A percentile compares a stretch with the other conserved stretches of the same genome.
These are phyloP conservation scores for Immersiporthe knoxdaviesiana DNA, from an alignment of 2,329 filamentous ascomycete genomes.

Conservation along the genomic window DNA sequence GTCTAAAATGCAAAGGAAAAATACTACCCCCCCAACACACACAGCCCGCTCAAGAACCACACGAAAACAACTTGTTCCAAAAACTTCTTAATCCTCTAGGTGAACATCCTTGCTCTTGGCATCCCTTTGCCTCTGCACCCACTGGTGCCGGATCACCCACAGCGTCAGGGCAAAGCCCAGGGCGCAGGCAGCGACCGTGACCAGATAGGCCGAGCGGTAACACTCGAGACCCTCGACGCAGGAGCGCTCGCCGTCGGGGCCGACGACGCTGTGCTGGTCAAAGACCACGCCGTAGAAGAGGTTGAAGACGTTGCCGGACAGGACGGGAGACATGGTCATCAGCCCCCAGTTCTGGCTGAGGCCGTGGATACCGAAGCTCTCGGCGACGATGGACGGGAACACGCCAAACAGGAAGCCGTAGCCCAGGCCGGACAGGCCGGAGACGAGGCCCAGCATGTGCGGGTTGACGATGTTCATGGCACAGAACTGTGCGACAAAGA, in stretches of 20 bases:
- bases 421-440: constrained; percentile 80
- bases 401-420: constrained; percentile 96
- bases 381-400: constrained; percentile 85
- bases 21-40: too few species aligned
- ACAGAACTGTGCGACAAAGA: constrained; percentile 76
- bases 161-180: constrained; percentile 71
- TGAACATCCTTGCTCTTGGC: constrained; percentile 40
- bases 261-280: constrained; percentile 75
- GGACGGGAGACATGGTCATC: constrained; percentile 86
- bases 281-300: constrained; percentile 85
- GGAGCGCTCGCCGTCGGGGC: constrained; percentile 68
- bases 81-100: constrained; percentile 39
- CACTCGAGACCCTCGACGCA: constrained; percentile 80
- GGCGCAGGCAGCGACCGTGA: constrained; percentile 74
- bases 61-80: neutral
- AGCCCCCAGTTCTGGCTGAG: constrained; percentile 95
- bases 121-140: constrained; percentile 43
- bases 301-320: constrained; percentile 92
- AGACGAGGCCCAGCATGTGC: constrained; percentile 75
- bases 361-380: constrained; percentile 87
- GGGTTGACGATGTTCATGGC: constrained; percentile 79
- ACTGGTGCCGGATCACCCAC: constrained; percentile 68
- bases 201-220: constrained; percentile 78
- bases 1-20: neutral
- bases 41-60: neutral